Evolutionary conservation across 129 eudicot species (phyloP).

Genomic region (Flaveria bidentis): DNA sequence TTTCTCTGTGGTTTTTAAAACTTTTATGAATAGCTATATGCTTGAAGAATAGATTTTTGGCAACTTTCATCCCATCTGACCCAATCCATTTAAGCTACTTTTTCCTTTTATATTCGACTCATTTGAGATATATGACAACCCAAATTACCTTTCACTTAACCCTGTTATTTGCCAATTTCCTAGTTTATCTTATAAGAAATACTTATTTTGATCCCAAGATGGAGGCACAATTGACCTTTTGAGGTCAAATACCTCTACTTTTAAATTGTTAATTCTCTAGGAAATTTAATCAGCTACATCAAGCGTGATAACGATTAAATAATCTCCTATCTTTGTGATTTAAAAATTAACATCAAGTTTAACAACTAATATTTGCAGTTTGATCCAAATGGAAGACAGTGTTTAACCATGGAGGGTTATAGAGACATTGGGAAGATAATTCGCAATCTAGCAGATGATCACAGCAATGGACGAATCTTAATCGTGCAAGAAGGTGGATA

Average conservation of each 20-base stretch:
- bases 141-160: background rate
- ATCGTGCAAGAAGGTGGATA: constrained; percentile 99
- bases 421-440: constrained; percentile 60
- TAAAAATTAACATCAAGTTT: background rate
- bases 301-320: background rate
- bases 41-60: background rate
- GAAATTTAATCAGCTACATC: background rate
- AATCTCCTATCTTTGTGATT: background rate
- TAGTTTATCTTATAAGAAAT: background rate
- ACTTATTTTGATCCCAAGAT: background rate
- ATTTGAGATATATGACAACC: background rate
- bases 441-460: constrained; percentile 57
- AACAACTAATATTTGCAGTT: constrained; percentile 48
- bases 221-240: constrained; percentile 11
- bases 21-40: background rate
- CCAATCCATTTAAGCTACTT: background rate
- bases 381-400: constrained; percentile 96
- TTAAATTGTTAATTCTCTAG: background rate
- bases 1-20: background rate
- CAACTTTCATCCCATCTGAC: constrained; percentile 7
- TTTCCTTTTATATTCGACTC: background rate
- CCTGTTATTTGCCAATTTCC: background rate
- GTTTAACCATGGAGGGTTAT: constrained; percentile 96
- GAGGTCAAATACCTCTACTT: background rate
- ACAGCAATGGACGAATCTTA: constrained; percentile 62